These are phyloP conservation scores for Fusarium devonianum DNA, from an alignment of 2,329 filamentous ascomycete genomes.

Conservation along the genomic window DNA sequence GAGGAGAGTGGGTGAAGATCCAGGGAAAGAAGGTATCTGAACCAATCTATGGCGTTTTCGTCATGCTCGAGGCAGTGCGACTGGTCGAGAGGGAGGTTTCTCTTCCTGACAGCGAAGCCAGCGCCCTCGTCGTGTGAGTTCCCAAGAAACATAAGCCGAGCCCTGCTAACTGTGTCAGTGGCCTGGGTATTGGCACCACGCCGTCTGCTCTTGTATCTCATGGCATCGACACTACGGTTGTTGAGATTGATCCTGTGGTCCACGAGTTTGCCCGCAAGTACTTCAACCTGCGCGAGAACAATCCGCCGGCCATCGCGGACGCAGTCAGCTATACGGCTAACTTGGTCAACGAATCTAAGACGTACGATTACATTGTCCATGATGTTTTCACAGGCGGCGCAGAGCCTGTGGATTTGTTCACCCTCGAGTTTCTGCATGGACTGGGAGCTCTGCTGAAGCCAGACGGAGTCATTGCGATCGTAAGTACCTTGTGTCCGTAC, in stretches of 20 bases:
- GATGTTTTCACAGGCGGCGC: constrained; percentile 98
- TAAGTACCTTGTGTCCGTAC: constrained; percentile 55
- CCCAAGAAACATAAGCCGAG: not conserved
- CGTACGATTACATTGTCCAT: constrained; percentile 93
- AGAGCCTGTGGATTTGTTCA: constrained; percentile 89
- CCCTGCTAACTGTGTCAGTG: constrained; percentile 56
- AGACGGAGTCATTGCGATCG: constrained; percentile 86
- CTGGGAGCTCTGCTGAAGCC: constrained; percentile 75
- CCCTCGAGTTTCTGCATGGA: constrained; percentile 78
- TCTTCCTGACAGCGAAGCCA: constrained; percentile 69
- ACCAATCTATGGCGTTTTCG: constrained; percentile 95
- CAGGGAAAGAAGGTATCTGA: constrained; percentile 69
- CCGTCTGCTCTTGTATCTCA: constrained; percentile 86
- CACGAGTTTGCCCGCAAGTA: constrained; percentile 83
- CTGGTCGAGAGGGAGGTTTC: constrained; percentile 69
- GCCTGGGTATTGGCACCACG: constrained; percentile 90
- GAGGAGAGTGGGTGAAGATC: constrained; percentile 82
- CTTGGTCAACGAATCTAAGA: constrained; percentile 52
- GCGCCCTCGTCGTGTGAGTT: constrained; percentile 83
- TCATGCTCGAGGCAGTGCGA: constrained; percentile 90
- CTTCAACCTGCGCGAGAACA: constrained; percentile 79
- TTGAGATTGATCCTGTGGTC: constrained; percentile 93
- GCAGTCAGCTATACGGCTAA: constrained; percentile 73
- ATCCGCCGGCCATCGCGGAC: constrained; percentile 82
- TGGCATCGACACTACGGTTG: constrained; percentile 89